Evolutionary conservation across 768 basidiomycete genomes (phyloP).

Genomic region (Kwoniella europaea): DNA sequence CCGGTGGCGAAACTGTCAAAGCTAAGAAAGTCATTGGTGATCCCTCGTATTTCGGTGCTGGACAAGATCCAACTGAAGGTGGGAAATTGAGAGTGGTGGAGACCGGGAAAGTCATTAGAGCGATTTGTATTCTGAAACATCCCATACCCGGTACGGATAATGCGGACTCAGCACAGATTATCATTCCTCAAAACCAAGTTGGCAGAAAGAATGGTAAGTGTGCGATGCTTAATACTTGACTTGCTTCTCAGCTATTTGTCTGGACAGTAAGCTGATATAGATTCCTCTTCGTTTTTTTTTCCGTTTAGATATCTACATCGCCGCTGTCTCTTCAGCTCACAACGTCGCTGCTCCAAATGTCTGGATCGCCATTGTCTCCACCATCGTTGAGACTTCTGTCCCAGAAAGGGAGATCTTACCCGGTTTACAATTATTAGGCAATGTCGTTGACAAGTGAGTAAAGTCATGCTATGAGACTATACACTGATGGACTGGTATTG

Average conservation of each 20-base stretch:
- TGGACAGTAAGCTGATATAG: constrained; percentile 1
- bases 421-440: constrained; percentile 86
- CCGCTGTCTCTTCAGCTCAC: constrained; percentile 94
- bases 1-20: constrained; percentile 87
- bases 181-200: constrained; percentile 99
- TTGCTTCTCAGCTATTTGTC: no score
- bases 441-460: constrained; percentile 88
- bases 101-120: constrained; percentile 90
- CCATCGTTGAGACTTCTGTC: constrained; percentile 90
- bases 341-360: constrained; percentile 96
- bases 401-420: constrained; percentile 93
- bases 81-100: constrained; percentile 88
- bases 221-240: no score
- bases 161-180: constrained; percentile 91
- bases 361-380: constrained; percentile 96
- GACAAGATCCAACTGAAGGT: constrained; percentile 64
- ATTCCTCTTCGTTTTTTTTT: not conserved
- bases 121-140: constrained; percentile 97
- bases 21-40: constrained; percentile 98
- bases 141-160: constrained; percentile 97
- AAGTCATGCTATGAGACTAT: not conserved
- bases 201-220: constrained; percentile 81
- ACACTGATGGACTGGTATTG: not conserved
- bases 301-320: constrained; percentile 90
- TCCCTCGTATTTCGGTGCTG: constrained; percentile 93